Base-by-base conservation (phyloP, 2,329 filamentous ascomycete species). In the Karstenula rhodostoma region DNA sequence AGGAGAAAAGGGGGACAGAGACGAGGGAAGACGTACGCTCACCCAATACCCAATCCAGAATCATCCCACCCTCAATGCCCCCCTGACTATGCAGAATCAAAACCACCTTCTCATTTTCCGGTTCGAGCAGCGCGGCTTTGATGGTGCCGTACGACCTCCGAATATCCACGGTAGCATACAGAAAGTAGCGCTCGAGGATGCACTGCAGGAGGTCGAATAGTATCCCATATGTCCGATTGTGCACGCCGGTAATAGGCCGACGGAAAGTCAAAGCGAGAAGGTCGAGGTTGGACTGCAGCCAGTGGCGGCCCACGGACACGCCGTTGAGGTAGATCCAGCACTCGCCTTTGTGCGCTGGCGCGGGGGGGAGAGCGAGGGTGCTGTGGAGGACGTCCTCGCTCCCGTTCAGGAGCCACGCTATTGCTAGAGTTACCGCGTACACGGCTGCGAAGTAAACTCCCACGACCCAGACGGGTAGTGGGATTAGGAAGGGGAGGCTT, bases 271-370 rank as follows among this genome's bases (percentile, higher is more conserved):
- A 76, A 0, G 90, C 87, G 4, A 94, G 80, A 1, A 89, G 85
- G 73, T 94, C 86, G 61, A 94, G 79, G 67, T 92, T 93, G 62
- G 80, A 85, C 76, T 89, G 86, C 2, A 75, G 61, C 72, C 72
- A 74, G 57, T 71, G 63, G 15, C 63, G 63, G 33, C 67, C 70
- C 40, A 84, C 84, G 10, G 84, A 86, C 29, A 93, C 87, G 0
- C 91, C 91, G 69, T 94, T 94, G 54, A 94, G 76, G 72, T 91
- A 94, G n/a, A 94, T 83, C 91, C 91, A 94, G 69, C 89, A 85
- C 77, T 94, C 91, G 55, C 87, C 81, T 12, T 81, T 79, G 72
- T 80, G 76, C n/a, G 57, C 48, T 7, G 17, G 22, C 1, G 1
- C 50, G 37, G 67, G 61, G 9, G 81, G 74, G 1, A 87, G 82